These are phyloP conservation scores for Trichomonas gallinae DNA, from an alignment of 208 protist genomes.

Conservation along the genomic window DNA sequence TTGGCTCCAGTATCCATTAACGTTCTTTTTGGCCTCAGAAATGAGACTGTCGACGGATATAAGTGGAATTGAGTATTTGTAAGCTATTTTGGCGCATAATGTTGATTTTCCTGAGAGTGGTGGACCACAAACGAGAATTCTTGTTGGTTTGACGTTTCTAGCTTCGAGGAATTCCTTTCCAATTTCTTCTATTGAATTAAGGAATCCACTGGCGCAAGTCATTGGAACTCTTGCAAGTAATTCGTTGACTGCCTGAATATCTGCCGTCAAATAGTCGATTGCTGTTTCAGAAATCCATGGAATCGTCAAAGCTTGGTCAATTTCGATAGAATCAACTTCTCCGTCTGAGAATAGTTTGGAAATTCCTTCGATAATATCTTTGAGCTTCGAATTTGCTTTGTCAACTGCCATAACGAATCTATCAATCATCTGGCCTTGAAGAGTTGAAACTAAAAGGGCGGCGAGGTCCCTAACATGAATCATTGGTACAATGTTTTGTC, in stretches of 20 bases:
- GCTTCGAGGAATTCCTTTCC: not conserved
- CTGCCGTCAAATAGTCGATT: not conserved
- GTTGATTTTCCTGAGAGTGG: not conserved
- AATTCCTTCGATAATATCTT: not conserved
- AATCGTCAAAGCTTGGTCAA: not conserved
- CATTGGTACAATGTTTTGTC: not conserved
- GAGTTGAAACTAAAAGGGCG: not conserved
- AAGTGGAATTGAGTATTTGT: not conserved
- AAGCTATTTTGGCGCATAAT: not conserved
- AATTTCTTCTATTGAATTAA: not conserved
- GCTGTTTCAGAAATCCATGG: not conserved
- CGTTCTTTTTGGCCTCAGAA: not conserved
- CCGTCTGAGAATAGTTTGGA: not conserved
- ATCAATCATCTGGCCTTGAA: slow-evolving; percentile 23
- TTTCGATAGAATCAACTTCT: not conserved
- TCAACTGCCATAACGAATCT: not conserved
- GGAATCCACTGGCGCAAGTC: not conserved
- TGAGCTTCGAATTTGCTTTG: not conserved
- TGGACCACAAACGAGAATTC: not conserved
- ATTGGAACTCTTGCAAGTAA: not conserved
- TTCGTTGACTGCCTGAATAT: not conserved
- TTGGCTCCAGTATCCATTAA: not conserved
- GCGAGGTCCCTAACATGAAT: slow-evolving; percentile 2
- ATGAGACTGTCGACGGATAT: not conserved
- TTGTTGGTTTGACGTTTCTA: not conserved